A percentile compares a stretch with the other conserved stretches of the same genome.
phyloP scores from a whole-genome alignment of 768 basidiomycete genomes.

The Cubamyces lactineus region DNA sequence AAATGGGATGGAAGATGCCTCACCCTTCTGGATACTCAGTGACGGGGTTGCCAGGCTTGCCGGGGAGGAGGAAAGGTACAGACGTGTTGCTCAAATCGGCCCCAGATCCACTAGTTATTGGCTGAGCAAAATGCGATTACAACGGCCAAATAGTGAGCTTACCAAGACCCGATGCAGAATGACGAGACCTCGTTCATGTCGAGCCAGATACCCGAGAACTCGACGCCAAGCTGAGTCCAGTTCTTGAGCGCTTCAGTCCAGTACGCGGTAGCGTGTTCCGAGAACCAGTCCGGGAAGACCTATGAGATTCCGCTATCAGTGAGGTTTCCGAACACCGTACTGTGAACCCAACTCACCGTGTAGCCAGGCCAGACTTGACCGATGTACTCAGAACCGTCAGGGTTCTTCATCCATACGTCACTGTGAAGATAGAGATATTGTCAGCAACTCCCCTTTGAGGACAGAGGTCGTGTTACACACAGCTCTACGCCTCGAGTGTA shows the following conservation, averaged over 20 bases:
- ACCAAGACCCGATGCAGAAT: slow-evolving; percentile 66
- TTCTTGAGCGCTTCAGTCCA: slow-evolving; percentile 65
- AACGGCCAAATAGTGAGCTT: slow-evolving; percentile 1
- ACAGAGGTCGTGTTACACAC: slow-evolving; percentile 38
- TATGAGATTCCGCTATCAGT: slow-evolving; percentile 15
- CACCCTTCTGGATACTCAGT: slow-evolving; percentile 73
- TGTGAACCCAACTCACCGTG: slow-evolving; percentile 45
- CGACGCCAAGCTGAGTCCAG: slow-evolving; percentile 55
- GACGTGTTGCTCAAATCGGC: slow-evolving; percentile 57
- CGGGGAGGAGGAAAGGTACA: slow-evolving; percentile 59
- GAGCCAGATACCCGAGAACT: slow-evolving; percentile 67
- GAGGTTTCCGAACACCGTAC: neutral
- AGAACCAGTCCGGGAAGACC: slow-evolving; percentile 68
- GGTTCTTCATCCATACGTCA: slow-evolving; percentile 73
- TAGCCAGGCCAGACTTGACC: slow-evolving; percentile 84
- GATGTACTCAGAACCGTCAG: slow-evolving; percentile 69
- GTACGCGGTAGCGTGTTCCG: slow-evolving; percentile 50
- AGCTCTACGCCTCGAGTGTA: slow-evolving; percentile 62
- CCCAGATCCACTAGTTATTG: slow-evolving; percentile 56
- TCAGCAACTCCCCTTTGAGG: neutral
- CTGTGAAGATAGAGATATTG: slow-evolving; percentile 35
- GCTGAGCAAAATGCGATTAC: no score
- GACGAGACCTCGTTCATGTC: slow-evolving; percentile 70
- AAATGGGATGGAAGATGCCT: slow-evolving; percentile 8
- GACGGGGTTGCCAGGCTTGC: slow-evolving; percentile 54